phyloP scores from a whole-genome alignment of 768 basidiomycete genomes.

The Rhizopogon vesiculosus region DNA sequence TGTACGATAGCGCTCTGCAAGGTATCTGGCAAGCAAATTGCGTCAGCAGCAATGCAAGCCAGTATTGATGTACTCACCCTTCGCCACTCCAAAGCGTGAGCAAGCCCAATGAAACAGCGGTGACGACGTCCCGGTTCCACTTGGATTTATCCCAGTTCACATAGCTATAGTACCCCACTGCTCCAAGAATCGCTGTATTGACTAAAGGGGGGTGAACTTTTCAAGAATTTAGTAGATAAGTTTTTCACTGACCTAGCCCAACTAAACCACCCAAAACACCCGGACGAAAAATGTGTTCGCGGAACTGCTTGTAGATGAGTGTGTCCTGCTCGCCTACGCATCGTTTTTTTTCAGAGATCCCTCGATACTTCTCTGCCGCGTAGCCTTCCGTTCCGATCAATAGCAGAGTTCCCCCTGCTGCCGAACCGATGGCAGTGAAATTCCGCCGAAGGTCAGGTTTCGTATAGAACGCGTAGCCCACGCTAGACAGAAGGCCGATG shows the following conservation, averaged over 20 bases:
- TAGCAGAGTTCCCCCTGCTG: constrained; percentile 49
- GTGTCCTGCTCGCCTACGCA: constrained; percentile 56
- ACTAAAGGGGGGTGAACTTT: not conserved
- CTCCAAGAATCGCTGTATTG: constrained; percentile 59
- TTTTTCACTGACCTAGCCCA: constrained; percentile 45
- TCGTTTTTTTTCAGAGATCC: constrained; percentile 53
- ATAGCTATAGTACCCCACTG: constrained; percentile 61
- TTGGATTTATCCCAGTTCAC: constrained; percentile 55
- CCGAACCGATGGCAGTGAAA: constrained; percentile 45
- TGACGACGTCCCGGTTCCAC: constrained; percentile 64
- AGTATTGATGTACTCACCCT: constrained; percentile 41
- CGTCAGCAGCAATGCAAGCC: not conserved
- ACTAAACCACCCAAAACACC: constrained; percentile 62
- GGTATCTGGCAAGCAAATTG: constrained; percentile 23
- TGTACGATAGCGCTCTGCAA: constrained; percentile 35
- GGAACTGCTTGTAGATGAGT: constrained; percentile 46
- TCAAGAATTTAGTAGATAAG: not conserved
- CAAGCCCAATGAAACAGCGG: constrained; percentile 53
- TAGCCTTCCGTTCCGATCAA: constrained; percentile 62
- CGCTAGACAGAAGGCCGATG: constrained; percentile 59
- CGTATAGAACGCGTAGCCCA: constrained; percentile 61
- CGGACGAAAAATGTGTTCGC: constrained; percentile 57
- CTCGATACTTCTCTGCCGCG: constrained; percentile 52
- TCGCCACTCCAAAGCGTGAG: constrained; percentile 61
- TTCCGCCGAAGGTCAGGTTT: constrained; percentile 58